Conservation (phyloP, 2,329 filamentous ascomycete genomes). For the Macroventuria anomochaeta region DNA sequence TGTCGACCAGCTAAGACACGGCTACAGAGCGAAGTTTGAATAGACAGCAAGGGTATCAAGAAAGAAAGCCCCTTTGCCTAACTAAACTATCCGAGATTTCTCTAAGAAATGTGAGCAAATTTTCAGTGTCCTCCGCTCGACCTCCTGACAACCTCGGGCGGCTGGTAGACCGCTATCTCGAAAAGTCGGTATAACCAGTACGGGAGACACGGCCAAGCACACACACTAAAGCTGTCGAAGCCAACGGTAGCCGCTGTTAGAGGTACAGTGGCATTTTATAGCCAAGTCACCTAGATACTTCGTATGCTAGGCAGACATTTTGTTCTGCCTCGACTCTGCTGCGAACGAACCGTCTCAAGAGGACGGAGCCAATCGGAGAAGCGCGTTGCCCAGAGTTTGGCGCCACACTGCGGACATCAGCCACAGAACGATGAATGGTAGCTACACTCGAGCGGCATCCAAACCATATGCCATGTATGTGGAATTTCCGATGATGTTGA, state of each 20-base stretch:
- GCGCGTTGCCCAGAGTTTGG: conserved; percentile 11
- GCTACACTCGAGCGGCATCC: neutral
- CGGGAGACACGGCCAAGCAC: neutral
- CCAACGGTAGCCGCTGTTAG: no score
- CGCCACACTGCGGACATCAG: conserved; percentile 9
- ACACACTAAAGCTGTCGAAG: neutral
- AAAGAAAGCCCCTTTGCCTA: no score
- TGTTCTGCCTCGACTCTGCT: conserved; percentile 16
- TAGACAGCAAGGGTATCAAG: no score
- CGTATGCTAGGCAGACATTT: neutral
- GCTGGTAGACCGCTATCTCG: conserved; percentile 3
- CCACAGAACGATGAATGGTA: neutral
- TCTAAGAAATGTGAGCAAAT: no score
- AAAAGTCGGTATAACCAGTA: neutral
- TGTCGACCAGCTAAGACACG: no score
- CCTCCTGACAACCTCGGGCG: no score
- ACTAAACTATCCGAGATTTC: no score
- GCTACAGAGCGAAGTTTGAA: no score
- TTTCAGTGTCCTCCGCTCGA: no score
- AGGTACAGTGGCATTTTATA: neutral
- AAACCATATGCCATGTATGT: neutral
- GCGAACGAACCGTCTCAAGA: conserved; percentile 18
- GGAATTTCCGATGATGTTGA: neutral
- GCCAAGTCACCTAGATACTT: neutral
- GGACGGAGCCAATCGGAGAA: conserved; percentile 7